These are phyloP conservation scores for Starmerella scarabaei DNA, from an alignment of 805 yeast species.

Conservation along the genomic window DNA sequence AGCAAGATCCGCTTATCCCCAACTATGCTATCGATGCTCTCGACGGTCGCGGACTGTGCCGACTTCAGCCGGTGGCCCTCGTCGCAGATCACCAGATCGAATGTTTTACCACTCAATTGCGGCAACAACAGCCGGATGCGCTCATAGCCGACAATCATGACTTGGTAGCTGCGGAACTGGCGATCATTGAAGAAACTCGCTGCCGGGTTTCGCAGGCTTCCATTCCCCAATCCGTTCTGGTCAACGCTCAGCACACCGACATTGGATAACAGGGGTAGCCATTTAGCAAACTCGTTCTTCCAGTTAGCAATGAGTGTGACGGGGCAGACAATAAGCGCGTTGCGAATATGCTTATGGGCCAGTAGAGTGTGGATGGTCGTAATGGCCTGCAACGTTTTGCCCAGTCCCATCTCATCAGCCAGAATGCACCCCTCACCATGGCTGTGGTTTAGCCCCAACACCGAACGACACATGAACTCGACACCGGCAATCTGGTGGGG, in stretches of 20 bases:
- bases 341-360: conserved; percentile 33
- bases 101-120: conserved; percentile 16
- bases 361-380: conserved; percentile 71
- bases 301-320: conserved; percentile 81
- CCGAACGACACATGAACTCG: conserved; percentile 63
- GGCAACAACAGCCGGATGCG: conserved; percentile 41
- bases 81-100: conserved; percentile 76
- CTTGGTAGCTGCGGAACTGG: conserved; percentile 62
- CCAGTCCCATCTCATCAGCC: conserved; percentile 97
- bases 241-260: conserved; percentile 52
- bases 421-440: conserved; percentile 57
- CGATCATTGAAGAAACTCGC: conserved; percentile 35
- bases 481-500: conserved; percentile 85
- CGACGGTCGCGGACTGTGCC: conserved; percentile 55
- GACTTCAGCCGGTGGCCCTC: conserved; percentile 90
- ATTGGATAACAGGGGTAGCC: conserved; percentile 45
- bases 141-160: conserved; percentile 79
- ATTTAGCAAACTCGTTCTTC: conserved; percentile 76
- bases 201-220: conserved; percentile 11
- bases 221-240: conserved; percentile 26
- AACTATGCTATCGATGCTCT: conserved; percentile 43
- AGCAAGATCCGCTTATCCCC: conserved; percentile 49
- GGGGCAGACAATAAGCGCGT: conserved; percentile 76
- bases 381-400: conserved; percentile 79
- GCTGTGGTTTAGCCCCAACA: conserved; percentile 50